Percentiles rank a stretch among this genome's conserved stretches.
These are phyloP conservation scores for Peniophora sp. DNA, from an alignment of 1,284 basidiomycete genomes.

Conservation along the genomic window DNA sequence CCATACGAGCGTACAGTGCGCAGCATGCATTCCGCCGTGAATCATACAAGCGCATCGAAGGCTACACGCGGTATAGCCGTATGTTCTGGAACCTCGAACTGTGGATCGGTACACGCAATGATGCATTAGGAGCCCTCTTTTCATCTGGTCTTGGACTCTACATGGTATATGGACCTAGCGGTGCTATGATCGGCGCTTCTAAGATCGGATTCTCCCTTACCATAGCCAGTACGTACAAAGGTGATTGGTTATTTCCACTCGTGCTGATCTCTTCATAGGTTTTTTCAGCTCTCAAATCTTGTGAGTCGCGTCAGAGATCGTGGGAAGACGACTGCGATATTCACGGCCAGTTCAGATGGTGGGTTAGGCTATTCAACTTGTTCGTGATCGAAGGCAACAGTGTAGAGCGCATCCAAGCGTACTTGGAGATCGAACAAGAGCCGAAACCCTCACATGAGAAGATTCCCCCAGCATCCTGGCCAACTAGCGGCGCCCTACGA, in stretches of 20 bases:
- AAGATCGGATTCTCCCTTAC: conserved; percentile 42
- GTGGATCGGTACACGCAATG: conserved; percentile 51
- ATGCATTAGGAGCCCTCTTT: conserved; percentile 41
- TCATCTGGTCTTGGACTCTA: conserved; percentile 45
- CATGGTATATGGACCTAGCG: conserved; percentile 35
- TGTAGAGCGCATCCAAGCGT: conserved; percentile 70
- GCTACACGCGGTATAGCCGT: conserved; percentile 35
- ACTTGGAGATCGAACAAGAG: conserved; percentile 69
- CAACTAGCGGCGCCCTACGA: conserved; percentile 57
- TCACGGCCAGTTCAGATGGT: conserved; percentile 49
- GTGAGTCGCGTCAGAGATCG: no score
- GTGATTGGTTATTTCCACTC: no score
- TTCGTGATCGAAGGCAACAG: conserved; percentile 53
- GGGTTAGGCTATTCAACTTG: conserved; percentile 45
- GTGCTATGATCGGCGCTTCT: conserved; percentile 23
- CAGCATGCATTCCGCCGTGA: conserved; percentile 39
- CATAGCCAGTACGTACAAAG: conserved; percentile 27
- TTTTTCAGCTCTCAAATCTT: no score
- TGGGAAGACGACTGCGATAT: conserved; percentile 6
- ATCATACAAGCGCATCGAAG: conserved; percentile 37
- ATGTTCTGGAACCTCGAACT: conserved; percentile 50
- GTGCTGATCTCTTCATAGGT: no score
- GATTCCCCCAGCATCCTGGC: conserved; percentile 73
- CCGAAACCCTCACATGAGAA: conserved; percentile 38
- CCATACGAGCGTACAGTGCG: conserved; percentile 53